Evolutionary conservation across 805 yeast species (phyloP), one percentile per base, ranked within the genome.

Genomic region (Lipomyces chichibuensis): DNA sequence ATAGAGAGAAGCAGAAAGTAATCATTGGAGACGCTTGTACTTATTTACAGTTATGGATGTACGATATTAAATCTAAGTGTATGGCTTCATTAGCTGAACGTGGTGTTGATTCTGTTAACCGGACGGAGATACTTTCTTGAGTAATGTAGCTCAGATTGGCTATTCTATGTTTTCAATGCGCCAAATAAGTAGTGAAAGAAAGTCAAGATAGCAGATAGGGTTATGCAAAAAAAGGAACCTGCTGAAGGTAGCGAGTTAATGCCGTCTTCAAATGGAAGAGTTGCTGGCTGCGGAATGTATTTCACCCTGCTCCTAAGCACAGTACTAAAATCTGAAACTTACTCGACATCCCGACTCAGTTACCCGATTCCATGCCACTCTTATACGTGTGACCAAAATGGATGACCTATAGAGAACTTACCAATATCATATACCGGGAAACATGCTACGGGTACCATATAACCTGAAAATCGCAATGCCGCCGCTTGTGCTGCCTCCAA

Each of bases 361-460:
- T 29, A 29, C 32, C 7, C 32, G 32, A 29, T 6, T 6, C 32
- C 32, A 29, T 29, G 32, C 32, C 32, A 29, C 32, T 29, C 32
- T 29, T 5, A 29, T 29, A 29, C 32, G 32, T 29, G 32, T 5
- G 7, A 29, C 17, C 57, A 32, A 53, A 20, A 53, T 43, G 49
- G 4, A 17, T 43, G 49, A 7, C 49, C 1, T 17, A 43, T 43
- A 43, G 11, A 43, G 49, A n/a, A 6, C 9, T 17, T n/a, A 43
- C 9, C 49, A 6, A 43, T 17, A 43, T 17, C 20, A 53, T 23
- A 53, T 43, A 43, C 23, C 9, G 49, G 49, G n/a, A 7, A 54
- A n/a, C 23, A 68, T 66, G 71, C 56, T 68, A 17, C 62, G 71
- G 14, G 71, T 68, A 13, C 71, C 71, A 14, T 68, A 68, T 60